Evolutionary conservation across 2,329 filamentous ascomycete genomes (phyloP).

Genomic region (Pseudogymnoascus pannorum): DNA sequence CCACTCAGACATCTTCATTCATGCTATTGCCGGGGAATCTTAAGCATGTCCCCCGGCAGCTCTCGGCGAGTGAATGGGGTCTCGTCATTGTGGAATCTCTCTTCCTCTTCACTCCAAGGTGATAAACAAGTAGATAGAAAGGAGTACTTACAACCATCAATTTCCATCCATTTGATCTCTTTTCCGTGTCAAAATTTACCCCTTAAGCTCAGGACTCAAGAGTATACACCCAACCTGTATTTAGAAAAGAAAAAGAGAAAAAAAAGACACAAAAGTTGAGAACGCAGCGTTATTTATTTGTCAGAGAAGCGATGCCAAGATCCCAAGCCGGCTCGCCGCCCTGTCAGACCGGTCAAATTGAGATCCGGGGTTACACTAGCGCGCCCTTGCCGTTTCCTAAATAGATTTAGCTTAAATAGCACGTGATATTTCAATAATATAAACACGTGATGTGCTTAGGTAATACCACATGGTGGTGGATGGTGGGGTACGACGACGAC

Average conservation of each 20-base stretch:
- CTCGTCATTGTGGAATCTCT: neutral
- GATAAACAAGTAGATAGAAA: neutral
- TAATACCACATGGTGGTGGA: neutral
- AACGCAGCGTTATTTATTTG: neutral
- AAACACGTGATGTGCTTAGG: neutral
- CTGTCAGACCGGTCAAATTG: neutral
- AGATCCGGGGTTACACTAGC: neutral
- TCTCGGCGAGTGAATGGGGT: neutral
- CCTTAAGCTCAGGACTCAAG: neutral
- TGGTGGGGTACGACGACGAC: neutral
- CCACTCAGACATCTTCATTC: neutral
- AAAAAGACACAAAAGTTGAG: neutral
- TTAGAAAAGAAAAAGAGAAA: neutral
- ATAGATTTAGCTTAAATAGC: no score
- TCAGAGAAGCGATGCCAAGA: neutral
- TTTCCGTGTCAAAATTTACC: neutral
- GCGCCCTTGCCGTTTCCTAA: neutral
- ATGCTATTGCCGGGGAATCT: neutral
- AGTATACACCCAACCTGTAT: neutral
- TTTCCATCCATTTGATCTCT: neutral
- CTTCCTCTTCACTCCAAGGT: neutral
- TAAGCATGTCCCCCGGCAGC: neutral
- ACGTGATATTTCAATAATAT: neutral
- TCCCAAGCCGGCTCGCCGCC: neutral
- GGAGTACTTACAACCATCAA: neutral